A percentile compares a stretch with the other conserved stretches of the same genome.
phyloP scores from a whole-genome alignment of 2,329 filamentous ascomycete species.

The Calonectria henricotiae region DNA sequence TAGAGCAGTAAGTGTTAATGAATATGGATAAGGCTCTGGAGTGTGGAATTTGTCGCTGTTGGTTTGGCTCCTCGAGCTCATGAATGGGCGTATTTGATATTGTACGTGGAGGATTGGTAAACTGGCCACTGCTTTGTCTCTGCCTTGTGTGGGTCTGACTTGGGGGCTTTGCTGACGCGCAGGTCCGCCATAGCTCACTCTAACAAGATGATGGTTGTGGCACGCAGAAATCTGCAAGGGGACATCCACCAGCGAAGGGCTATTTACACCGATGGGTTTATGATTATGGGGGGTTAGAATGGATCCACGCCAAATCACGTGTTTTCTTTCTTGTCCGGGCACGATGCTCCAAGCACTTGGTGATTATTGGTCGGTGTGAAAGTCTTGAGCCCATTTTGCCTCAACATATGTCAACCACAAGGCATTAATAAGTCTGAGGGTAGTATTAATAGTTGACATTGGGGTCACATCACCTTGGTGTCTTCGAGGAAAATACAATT shows the following conservation, averaged over 20 bases:
- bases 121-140: neutral
- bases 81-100: conserved; percentile 43
- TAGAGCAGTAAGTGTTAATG: neutral
- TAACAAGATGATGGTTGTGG: neutral
- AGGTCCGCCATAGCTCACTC: neutral
- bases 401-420: no score
- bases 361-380: no score
- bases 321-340: no score
- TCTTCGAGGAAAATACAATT: no score
- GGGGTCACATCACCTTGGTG: no score
- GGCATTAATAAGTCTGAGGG: no score
- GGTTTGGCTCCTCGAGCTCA: neutral
- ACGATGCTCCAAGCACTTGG: no score
- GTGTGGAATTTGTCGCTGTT: neutral
- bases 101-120: conserved; percentile 18
- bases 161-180: neutral
- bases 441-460: neutral
- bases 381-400: no score
- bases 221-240: neutral
- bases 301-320: no score
- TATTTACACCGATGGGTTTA: neutral
- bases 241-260: neutral
- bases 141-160: conserved; percentile 34
- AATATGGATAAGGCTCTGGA: neutral
- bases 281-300: neutral